These are phyloP conservation scores for Irpex sp. DNA, from an alignment of 1,284 basidiomycete species.

Conservation along the genomic window DNA sequence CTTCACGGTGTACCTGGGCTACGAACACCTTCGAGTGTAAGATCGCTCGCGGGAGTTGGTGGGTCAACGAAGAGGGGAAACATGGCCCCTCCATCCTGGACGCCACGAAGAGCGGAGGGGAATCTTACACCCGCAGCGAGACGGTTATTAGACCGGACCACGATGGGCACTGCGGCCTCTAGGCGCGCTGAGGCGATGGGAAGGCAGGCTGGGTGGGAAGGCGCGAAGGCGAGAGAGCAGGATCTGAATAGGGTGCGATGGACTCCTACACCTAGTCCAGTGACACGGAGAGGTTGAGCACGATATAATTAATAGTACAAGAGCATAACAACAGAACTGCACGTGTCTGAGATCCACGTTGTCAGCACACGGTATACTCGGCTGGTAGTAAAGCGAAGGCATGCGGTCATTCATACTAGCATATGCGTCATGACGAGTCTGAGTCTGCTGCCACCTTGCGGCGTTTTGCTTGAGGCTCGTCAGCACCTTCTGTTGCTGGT, in stretches of 20 bases:
- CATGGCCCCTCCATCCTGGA: conserved; percentile 74
- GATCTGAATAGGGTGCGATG: conserved; percentile 67
- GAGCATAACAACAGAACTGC: neutral
- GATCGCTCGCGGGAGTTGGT: conserved; percentile 2
- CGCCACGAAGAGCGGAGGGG: conserved; percentile 62
- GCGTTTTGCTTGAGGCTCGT: conserved; percentile 45
- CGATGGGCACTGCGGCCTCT: conserved; percentile 54
- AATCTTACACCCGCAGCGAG: conserved; percentile 80
- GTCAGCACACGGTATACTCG: too few relatives aligned
- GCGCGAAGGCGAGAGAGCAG: conserved; percentile 41
- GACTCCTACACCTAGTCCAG: conserved; percentile 71
- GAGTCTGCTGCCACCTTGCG: conserved; percentile 41
- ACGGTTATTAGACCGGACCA: conserved; percentile 68
- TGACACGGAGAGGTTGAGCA: conserved; percentile 29
- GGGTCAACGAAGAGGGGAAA: conserved; percentile 33
- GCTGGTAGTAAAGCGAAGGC: neutral
- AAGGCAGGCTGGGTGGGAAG: conserved; percentile 56
- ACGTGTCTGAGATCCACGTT: neutral
- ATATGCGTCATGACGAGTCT: conserved; percentile 21
- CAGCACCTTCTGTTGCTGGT: conserved; percentile 14
- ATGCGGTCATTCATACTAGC: neutral
- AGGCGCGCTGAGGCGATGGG: conserved; percentile 72
- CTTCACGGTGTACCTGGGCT: conserved; percentile 25
- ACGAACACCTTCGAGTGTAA: conserved; percentile 31
- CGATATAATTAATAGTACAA: conserved; percentile 1